Evolutionary conservation across 768 basidiomycete genomes (phyloP).

Genomic region (Cubamyces lactineus): DNA sequence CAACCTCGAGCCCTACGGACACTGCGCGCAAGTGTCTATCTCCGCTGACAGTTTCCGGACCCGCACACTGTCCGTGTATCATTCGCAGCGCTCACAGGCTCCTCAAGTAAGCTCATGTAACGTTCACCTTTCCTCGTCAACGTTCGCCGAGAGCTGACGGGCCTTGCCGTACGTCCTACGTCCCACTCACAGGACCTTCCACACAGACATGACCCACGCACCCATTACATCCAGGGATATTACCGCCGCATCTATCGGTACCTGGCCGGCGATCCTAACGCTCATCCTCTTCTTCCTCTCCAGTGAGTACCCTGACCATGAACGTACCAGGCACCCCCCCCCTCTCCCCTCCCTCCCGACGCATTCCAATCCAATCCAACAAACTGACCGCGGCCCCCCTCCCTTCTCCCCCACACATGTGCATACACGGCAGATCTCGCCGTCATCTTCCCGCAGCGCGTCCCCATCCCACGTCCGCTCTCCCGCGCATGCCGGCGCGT

Average conservation of each 20-base stretch:
- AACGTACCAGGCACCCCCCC: not conserved
- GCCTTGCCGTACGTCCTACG: too few relatives aligned
- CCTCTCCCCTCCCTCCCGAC: not conserved
- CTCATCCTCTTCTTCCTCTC: constrained; percentile 34
- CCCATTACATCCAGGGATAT: not conserved
- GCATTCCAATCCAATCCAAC: not conserved
- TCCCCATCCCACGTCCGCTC: constrained; percentile 19
- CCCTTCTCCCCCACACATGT: not conserved
- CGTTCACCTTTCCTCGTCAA: too few relatives aligned
- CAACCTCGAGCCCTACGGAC: too few relatives aligned
- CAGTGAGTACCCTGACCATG: constrained; percentile 26
- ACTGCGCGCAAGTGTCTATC: too few relatives aligned
- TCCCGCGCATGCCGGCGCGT: not conserved
- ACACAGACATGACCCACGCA: not conserved
- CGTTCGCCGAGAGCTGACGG: too few relatives aligned
- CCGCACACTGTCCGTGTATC: too few relatives aligned
- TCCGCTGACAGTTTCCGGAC: too few relatives aligned
- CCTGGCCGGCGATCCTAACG: constrained; percentile 32
- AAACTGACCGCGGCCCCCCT: too few relatives aligned
- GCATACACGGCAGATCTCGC: constrained; percentile 27
- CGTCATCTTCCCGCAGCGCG: constrained; percentile 30
- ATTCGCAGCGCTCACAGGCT: too few relatives aligned
- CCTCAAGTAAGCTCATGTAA: too few relatives aligned
- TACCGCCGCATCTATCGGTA: constrained; percentile 21
- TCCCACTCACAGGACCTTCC: too few relatives aligned